Evolutionary conservation across 2,329 filamentous ascomycete genomes (phyloP), one percentile per base, ranked within the genome.

Genomic region (Pseudogymnoascus sp.): DNA sequence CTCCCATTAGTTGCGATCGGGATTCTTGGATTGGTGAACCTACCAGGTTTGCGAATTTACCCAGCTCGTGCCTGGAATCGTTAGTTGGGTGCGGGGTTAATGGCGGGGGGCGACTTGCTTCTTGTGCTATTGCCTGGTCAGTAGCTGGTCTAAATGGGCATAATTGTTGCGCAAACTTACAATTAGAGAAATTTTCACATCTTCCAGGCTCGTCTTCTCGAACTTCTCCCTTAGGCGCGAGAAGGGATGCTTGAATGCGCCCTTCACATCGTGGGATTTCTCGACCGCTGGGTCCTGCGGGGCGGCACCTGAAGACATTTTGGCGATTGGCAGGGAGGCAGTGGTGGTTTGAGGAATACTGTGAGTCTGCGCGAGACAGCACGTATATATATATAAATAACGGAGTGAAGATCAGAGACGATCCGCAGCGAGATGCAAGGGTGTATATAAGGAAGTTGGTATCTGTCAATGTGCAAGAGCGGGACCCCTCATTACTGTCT

Each of bases 1-100:
- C 14, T 7, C n/a, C 14, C 4, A 11, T 37, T 6, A 44, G 62
- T 37, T 66, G 63, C 16, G 42, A 47, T 16, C n/a, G 40, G 2
- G 16, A 38, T 19, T 16, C 21, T 38, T 24, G 19, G 5, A 44
- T 26, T n/a, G 6, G 14, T 24, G 26, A 40, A 66, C 78, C 65
- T 76, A 86, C 83, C 68, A 88, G 68, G 68, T 88, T 88, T 42
- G 75, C 82, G 60, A 87, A 75, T 72, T 88, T 88, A 62, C 85
- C 85, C 69, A 87, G 79, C 64, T 86, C 79, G 67, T 86, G 78
- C 56, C 80, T 82, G 56, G 61, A 42, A 33, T 33, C 13, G 56
- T 63, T 40, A 35, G 24, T 42, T 24, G 16, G 10, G 14, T 37
- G 61, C 10, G 56, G n/a, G 14, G 24, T 10, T 3, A 16, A 26